phyloP scores from a whole-genome alignment of 164 flowering plant genomes.

The Macadamia tetraphylla region DNA sequence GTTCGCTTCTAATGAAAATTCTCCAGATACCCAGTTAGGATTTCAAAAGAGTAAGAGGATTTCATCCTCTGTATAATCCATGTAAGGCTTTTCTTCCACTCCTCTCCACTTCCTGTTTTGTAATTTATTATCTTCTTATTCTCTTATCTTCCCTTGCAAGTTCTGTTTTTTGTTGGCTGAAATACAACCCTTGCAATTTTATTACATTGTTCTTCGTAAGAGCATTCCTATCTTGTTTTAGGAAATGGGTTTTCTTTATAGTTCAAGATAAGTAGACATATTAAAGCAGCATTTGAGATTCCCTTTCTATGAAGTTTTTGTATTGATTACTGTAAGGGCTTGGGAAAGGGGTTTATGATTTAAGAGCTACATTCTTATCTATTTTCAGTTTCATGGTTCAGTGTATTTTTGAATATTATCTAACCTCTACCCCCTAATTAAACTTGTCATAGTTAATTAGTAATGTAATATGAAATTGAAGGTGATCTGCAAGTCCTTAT shows the following conservation, averaged over 20 bases:
- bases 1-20: not conserved
- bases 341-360: not conserved
- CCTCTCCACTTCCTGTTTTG: not conserved
- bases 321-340: not conserved
- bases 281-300: not conserved
- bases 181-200: too few relatives aligned
- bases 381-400: not conserved
- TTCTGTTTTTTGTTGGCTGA: too few relatives aligned
- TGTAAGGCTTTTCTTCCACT: not conserved
- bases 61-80: not conserved
- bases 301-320: not conserved
- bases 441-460: not conserved
- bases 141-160: too few relatives aligned
- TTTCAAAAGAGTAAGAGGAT: not conserved
- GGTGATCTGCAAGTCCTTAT: not conserved
- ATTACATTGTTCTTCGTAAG: not conserved
- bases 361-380: not conserved
- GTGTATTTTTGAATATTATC: not conserved
- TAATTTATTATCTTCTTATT: not conserved
- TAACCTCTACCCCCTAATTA: not conserved
- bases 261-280: not conserved
- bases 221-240: not conserved
- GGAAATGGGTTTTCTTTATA: not conserved
- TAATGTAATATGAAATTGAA: not conserved
- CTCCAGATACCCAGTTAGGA: not conserved